Evolutionary conservation across 345 rosid species (phyloP).

Genomic region (Syzygium aqueum): DNA sequence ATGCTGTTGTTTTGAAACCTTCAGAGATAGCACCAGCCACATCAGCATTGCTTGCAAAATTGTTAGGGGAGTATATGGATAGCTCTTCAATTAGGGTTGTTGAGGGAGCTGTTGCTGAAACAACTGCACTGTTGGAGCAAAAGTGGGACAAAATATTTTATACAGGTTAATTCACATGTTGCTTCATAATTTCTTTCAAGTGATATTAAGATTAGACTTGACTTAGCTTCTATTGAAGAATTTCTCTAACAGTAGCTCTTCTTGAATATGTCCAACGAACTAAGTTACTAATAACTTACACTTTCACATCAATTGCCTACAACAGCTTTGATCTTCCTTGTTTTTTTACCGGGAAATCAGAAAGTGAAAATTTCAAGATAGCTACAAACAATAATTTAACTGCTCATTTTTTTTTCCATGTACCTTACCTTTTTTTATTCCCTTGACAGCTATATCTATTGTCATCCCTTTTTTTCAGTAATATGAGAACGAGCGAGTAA

Average conservation of each 20-base stretch:
- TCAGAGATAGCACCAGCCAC: slow-evolving; percentile 86
- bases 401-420: neutral
- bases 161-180: slow-evolving; percentile 47
- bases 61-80: slow-evolving; percentile 63
- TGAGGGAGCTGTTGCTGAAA: slow-evolving; percentile 76
- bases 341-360: neutral
- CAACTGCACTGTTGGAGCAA: slow-evolving; percentile 72
- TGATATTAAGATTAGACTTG: neutral
- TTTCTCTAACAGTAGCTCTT: neutral
- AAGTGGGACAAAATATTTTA: slow-evolving; percentile 97
- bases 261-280: neutral
- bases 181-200: neutral
- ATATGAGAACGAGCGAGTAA: neutral
- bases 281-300: neutral
- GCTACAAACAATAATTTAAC: neutral
- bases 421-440: neutral
- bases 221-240: neutral
- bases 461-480: neutral
- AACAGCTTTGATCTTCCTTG: neutral
- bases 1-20: slow-evolving; percentile 83
- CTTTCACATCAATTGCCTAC: neutral
- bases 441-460: neutral
- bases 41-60: slow-evolving; percentile 55
- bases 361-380: neutral
- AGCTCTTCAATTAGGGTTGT: slow-evolving; percentile 59